Evolutionary conservation across 2,329 filamentous ascomycete species (phyloP), one percentile per base, ranked within the genome.

Genomic region (Diplodia seriata): DNA sequence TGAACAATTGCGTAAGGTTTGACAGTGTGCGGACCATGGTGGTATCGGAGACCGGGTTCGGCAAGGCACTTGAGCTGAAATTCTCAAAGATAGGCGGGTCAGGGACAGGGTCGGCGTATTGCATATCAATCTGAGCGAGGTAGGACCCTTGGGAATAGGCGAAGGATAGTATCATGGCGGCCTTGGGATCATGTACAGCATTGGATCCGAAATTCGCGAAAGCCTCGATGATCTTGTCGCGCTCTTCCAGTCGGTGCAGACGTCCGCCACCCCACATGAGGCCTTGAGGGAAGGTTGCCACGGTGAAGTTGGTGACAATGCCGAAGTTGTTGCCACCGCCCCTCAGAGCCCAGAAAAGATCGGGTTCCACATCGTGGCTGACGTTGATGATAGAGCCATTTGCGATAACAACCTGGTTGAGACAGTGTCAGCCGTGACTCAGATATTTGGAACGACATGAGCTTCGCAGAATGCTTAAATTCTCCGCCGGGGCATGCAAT

Each of bases 311-410:
- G 2, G 75, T 76, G 43, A 78, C 69, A 43, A 78, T 73, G n/a
- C 76, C 70, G 61, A 74, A 77, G 12, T 75, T 77, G 47, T 73
- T 74, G 4, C 76, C 75, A 29, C 76, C 76, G 67, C 79, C 78
- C 36, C 78, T 75, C 68, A 80, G 73, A 2, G 78, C 78, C 71
- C 73, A 76, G 71, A 78, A 82, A 8, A 82, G 72, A 50, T 77
- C 73, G 1, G 71, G 26, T 63, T 75, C 59, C 1, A 55, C 26
- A 0, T 68, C 68, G 8, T 68, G 65, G 40, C 75, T 76, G 29
- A 76, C 79, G 5, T 73, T 75, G 11, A 73, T 69, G 11, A 79
- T 70, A 8, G 71, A 70, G 2, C 78, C 78, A 61, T 76, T 72
- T n/a, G 77, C 73, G 15, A 71, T 71, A 6, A 74, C 72, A 1